phyloP scores from a whole-genome alignment of 2,329 filamentous ascomycete genomes.

The Truncatella angustata region DNA sequence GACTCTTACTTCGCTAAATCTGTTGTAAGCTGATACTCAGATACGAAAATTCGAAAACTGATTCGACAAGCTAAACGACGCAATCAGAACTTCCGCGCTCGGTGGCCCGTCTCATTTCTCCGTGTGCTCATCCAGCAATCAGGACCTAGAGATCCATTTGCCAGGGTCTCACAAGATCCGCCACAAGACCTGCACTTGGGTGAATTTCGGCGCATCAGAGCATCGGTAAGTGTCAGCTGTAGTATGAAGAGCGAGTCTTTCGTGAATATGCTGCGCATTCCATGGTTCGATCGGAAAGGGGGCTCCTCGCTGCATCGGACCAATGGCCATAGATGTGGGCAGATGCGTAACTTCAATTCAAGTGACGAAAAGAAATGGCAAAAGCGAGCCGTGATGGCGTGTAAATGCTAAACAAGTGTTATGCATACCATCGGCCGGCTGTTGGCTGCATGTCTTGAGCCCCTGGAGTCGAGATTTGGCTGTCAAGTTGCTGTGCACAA shows the following conservation, averaged over 20 bases:
- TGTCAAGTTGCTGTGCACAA: not conserved
- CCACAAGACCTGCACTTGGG: constrained; percentile 2
- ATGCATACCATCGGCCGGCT: not conserved
- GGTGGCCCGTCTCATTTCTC: not conserved
- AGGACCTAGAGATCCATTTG: constrained; percentile 1
- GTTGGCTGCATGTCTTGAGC: not conserved
- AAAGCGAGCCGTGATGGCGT: not conserved
- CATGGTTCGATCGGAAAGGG: too few relatives aligned
- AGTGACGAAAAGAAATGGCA: not conserved
- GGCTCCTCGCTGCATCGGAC: too few relatives aligned
- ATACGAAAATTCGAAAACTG: too few relatives aligned
- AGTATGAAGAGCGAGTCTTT: too few relatives aligned
- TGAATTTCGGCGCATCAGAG: not conserved
- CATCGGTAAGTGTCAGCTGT: not conserved
- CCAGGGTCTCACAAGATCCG: constrained; percentile 7
- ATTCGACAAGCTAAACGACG: not conserved
- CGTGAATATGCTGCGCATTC: too few relatives aligned
- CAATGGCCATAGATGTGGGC: too few relatives aligned
- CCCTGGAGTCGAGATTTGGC: not conserved
- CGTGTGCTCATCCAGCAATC: not conserved
- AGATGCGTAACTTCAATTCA: not conserved
- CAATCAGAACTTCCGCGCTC: not conserved
- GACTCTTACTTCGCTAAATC: too few relatives aligned
- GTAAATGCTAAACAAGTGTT: not conserved
- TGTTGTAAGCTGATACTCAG: too few relatives aligned